These are phyloP conservation scores for Cordyceps farinosa DNA, from an alignment of 2,329 filamentous ascomycete genomes.

Conservation along the genomic window DNA sequence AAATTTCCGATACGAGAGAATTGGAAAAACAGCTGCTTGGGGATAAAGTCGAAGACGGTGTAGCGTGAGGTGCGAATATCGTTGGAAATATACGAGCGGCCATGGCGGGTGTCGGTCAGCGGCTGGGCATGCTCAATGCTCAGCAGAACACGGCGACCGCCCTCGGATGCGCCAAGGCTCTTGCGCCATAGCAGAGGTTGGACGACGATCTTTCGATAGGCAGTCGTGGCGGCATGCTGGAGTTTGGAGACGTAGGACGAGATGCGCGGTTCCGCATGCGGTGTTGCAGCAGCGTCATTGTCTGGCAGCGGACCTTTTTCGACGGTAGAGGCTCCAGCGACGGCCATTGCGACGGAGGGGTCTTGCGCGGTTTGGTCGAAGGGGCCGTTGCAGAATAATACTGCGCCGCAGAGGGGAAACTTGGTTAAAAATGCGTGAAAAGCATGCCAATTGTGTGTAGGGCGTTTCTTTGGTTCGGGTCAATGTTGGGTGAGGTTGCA, in stretches of 20 bases:
- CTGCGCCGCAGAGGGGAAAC: not conserved
- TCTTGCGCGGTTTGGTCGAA: not conserved
- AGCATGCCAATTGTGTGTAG: slow-evolving; percentile 1
- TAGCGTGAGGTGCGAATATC: slow-evolving; percentile 81
- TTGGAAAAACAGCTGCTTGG: slow-evolving; percentile 79
- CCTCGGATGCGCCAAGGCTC: slow-evolving; percentile 61
- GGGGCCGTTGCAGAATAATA: too few species aligned
- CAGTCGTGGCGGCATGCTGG: slow-evolving; percentile 9
- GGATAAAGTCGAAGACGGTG: slow-evolving; percentile 78
- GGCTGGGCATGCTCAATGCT: slow-evolving; percentile 36
- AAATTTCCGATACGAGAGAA: slow-evolving; percentile 86
- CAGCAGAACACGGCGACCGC: slow-evolving; percentile 56
- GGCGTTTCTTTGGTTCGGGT: not conserved
- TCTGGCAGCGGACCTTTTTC: not conserved
- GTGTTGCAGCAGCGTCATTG: slow-evolving; percentile 15
- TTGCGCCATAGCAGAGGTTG: slow-evolving; percentile 59
- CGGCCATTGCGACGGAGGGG: not conserved
- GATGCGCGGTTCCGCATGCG: not conserved
- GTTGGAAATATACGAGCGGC: slow-evolving; percentile 50
- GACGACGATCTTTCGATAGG: slow-evolving; percentile 40
- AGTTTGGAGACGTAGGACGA: not conserved
- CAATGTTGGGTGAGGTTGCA: not conserved
- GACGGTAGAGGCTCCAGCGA: not conserved
- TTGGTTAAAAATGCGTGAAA: not conserved
- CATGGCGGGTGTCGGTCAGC: slow-evolving; percentile 49